Conservation (phyloP, 768 basidiomycete genomes). For the Mycena indigotica region DNA sequence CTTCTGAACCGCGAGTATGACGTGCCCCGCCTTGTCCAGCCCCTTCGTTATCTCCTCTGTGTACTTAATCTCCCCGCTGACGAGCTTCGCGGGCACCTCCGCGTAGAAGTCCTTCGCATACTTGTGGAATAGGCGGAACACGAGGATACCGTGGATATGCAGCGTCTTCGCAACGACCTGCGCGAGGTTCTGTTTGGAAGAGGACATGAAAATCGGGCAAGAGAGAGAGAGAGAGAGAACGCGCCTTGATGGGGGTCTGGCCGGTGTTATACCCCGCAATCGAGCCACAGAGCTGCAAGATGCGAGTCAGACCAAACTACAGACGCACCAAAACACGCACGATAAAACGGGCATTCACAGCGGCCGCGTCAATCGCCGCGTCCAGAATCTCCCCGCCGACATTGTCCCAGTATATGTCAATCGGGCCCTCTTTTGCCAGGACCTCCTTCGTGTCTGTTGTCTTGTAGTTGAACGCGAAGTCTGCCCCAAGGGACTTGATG, state of each 20-base stretch:
- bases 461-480: constrained; percentile 26
- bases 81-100: constrained; percentile 34
- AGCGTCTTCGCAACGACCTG: constrained; percentile 37
- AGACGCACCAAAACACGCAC: constrained; percentile 5
- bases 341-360: constrained; percentile 39
- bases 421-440: constrained; percentile 45
- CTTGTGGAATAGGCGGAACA: constrained; percentile 25
- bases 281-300: background rate
- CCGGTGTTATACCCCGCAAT: constrained; percentile 5
- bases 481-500: constrained; percentile 44
- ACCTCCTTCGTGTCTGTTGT: constrained; percentile 28
- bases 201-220: constrained; percentile 24
- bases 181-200: constrained; percentile 32
- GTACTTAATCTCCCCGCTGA: constrained; percentile 36
- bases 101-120: constrained; percentile 35
- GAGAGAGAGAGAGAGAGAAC: background rate
- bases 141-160: constrained; percentile 41
- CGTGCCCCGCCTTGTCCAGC: constrained; percentile 34
- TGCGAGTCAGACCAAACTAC: background rate
- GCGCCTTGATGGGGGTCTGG: background rate
- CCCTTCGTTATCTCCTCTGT: constrained; percentile 34
- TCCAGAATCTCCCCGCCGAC: constrained; percentile 51
- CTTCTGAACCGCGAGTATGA: constrained; percentile 31
- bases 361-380: constrained; percentile 39
- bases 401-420: constrained; percentile 38